Evolutionary conservation across 2,329 filamentous ascomycete genomes (phyloP).

Genomic region (Akanthomyces muscarius): DNA sequence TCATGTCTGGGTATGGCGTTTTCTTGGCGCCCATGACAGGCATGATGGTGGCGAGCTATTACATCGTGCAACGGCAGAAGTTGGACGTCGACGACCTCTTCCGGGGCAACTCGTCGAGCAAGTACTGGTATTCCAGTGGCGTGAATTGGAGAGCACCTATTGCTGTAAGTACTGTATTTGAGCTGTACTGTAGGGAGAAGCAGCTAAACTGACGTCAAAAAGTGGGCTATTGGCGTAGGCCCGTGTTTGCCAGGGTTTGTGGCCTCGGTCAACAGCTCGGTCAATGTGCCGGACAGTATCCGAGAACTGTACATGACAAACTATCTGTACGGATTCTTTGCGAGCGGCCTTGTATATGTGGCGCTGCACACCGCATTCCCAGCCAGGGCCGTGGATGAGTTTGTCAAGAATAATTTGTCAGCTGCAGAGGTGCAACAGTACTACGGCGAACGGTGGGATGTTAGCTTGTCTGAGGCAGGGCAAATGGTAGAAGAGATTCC

Average conservation of each 20-base stretch:
- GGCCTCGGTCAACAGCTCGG: conserved; percentile 33
- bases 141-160: conserved; percentile 38
- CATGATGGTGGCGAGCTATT: conserved; percentile 35
- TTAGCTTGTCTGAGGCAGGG: conserved; percentile 20
- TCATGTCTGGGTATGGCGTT: conserved; percentile 34
- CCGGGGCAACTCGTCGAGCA: conserved; percentile 26
- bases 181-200: background rate
- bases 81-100: conserved; percentile 35
- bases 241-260: conserved; percentile 42
- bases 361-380: conserved; percentile 32
- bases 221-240: conserved; percentile 38
- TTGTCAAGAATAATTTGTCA: conserved; percentile 25
- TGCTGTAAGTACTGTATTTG: conserved; percentile 29
- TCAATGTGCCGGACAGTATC: conserved; percentile 33
- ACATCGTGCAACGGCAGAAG: conserved; percentile 32
- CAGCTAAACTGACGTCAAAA: background rate
- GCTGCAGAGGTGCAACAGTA: conserved; percentile 28
- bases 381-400: conserved; percentile 25
- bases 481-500: background rate
- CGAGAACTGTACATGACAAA: conserved; percentile 38
- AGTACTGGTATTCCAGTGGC: conserved; percentile 40
- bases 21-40: conserved; percentile 39
- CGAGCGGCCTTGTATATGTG: conserved; percentile 31
- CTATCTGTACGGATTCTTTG: conserved; percentile 36
- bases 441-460: conserved; percentile 32